A percentile compares a stretch with the other conserved stretches of the same genome.
Conservation (phyloP, 139 green algal species). For the Chlorella sp. region DNA sequence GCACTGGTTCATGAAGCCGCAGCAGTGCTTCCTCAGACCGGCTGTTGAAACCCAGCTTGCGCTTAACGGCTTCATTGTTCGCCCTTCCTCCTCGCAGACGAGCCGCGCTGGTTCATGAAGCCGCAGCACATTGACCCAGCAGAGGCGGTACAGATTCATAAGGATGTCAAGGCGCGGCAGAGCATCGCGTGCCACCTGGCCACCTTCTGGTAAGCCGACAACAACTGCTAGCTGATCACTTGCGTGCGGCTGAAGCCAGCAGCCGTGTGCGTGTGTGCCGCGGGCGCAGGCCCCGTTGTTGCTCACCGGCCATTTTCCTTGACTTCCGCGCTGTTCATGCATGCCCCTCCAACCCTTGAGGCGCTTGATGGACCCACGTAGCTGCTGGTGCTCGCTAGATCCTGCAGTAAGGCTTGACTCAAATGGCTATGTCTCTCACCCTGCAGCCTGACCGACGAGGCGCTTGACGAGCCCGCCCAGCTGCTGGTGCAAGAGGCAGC, state of each 20-base stretch:
- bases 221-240: background rate
- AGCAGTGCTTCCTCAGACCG: slow-evolving; percentile 68
- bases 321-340: background rate
- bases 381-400: too few species aligned
- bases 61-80: background rate
- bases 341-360: background rate
- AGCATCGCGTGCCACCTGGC: slow-evolving; percentile 73
- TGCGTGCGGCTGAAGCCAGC: background rate
- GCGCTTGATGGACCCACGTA: too few species aligned
- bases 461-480: slow-evolving; percentile 71
- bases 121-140: slow-evolving; percentile 68
- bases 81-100: slow-evolving; percentile 28
- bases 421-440: too few species aligned
- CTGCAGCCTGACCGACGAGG: slow-evolving; percentile 51
- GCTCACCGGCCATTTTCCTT: background rate
- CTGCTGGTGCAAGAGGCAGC: slow-evolving; percentile 35
- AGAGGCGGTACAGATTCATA: slow-evolving; percentile 78
- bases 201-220: slow-evolving; percentile 58
- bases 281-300: background rate
- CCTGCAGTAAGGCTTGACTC: too few species aligned
- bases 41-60: background rate
- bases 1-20: slow-evolving; percentile 50
- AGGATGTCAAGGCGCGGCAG: slow-evolving; percentile 50
- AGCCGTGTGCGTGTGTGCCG: background rate
- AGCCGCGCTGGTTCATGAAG: slow-evolving; percentile 52